Conservation (phyloP, 78 protist genomes). For the Tieghemostelium lacteum region DNA sequence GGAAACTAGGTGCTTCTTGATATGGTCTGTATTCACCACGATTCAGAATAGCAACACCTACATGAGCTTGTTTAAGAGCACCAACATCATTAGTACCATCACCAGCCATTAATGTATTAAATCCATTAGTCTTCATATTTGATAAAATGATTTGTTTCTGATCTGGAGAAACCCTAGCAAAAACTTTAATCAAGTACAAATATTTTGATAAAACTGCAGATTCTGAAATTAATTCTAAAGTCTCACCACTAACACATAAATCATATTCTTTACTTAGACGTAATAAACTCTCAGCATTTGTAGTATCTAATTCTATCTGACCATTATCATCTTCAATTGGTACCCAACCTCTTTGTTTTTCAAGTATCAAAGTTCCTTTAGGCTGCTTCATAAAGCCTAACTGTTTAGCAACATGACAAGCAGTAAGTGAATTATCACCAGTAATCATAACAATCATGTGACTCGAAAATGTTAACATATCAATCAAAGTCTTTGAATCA, state of each 20-base stretch:
- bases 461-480: conserved; percentile 59
- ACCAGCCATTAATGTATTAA: conserved; percentile 98
- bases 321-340: conserved; percentile 18
- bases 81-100: conserved; percentile 99
- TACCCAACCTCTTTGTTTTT: conserved; percentile 12
- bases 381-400: conserved; percentile 65
- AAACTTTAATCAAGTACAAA: conserved; percentile 78
- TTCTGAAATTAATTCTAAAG: conserved; percentile 5
- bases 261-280: conserved; percentile 7
- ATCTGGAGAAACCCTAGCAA: conserved; percentile 91
- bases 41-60: conserved; percentile 92
- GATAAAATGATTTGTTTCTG: conserved; percentile 84
- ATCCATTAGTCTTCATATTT: conserved; percentile 81
- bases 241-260: conserved; percentile 76
- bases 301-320: background rate
- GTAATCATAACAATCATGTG: conserved; percentile 98
- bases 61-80: conserved; percentile 98
- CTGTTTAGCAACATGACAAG: conserved; percentile 95
- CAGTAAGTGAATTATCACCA: conserved; percentile 97
- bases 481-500: conserved; percentile 83
- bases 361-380: conserved; percentile 13
- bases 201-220: background rate
- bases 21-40: conserved; percentile 64
- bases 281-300: background rate
- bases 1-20: background rate